Conservation (phyloP, 345 rosid genomes). For the Eucalyptus marginata region DNA sequence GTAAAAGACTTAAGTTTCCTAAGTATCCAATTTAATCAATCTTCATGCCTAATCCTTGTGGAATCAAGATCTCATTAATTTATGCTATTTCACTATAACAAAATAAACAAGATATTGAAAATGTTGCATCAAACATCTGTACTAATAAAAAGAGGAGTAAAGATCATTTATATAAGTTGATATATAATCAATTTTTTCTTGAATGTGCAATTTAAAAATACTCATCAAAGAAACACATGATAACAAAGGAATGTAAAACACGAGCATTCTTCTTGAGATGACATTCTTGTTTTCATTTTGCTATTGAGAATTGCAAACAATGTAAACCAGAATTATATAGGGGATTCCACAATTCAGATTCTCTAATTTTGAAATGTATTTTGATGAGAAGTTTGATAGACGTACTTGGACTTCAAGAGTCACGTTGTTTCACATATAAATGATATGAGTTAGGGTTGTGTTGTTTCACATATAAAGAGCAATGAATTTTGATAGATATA, state of each 20-base stretch:
- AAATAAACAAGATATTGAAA: background rate
- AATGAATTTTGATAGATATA: background rate
- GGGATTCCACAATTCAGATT: no score
- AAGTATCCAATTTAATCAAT: no score
- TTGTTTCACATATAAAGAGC: background rate
- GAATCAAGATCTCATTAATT: no score
- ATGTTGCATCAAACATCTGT: background rate
- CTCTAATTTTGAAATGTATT: background rate
- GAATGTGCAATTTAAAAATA: no score
- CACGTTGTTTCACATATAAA: background rate
- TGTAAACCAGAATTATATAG: accelerated
- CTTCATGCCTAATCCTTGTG: no score
- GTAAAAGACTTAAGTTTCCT: no score
- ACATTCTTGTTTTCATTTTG: background rate
- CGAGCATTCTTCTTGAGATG: background rate
- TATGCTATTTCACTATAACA: background rate
- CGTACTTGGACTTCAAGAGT: background rate
- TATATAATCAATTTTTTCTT: no score
- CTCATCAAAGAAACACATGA: no score
- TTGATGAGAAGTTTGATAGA: background rate
- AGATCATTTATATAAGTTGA: no score
- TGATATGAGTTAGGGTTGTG: background rate
- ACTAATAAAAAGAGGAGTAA: background rate
- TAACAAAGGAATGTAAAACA: no score
- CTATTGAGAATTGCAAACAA: no score